Evolutionary conservation across 257 asterid genomes (phyloP).

Genomic region (Oldenlandia corymbosa): DNA sequence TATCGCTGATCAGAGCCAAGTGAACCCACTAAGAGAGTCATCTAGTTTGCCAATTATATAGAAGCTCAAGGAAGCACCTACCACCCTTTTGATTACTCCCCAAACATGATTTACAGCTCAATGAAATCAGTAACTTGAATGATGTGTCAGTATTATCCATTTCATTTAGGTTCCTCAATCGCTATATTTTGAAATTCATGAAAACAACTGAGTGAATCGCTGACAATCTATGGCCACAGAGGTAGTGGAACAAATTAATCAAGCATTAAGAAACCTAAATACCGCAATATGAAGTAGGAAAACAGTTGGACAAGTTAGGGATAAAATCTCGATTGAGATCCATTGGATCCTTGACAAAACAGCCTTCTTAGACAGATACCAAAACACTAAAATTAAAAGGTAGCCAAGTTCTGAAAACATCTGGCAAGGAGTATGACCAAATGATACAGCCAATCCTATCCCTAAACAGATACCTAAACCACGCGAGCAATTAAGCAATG

Average conservation of each 20-base stretch:
- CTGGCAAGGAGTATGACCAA: not conserved
- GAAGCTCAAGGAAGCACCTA: not conserved
- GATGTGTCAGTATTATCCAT: not conserved
- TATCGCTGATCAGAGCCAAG: too few species aligned
- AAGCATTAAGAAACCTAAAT: not conserved
- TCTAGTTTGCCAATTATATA: not conserved
- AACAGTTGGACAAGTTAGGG: not conserved
- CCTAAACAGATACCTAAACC: too few species aligned
- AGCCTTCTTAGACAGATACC: not conserved
- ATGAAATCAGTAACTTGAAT: not conserved
- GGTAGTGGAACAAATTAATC: too few species aligned
- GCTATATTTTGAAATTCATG: not conserved
- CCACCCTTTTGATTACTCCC: not conserved
- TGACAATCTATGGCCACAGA: not conserved
- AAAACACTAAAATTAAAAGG: not conserved
- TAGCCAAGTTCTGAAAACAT: not conserved
- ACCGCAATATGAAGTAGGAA: not conserved
- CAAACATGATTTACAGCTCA: not conserved
- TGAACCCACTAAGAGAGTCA: not conserved
- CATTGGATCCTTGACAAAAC: not conserved
- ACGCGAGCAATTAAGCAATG: too few species aligned
- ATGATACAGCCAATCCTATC: too few species aligned
- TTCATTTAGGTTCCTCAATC: not conserved
- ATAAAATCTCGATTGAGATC: not conserved
- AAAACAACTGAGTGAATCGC: not conserved